A percentile compares a stretch with the other conserved stretches of the same genome.
Conservation (phyloP, 352 stramenopile species). For the Pythium aquatile region DNA sequence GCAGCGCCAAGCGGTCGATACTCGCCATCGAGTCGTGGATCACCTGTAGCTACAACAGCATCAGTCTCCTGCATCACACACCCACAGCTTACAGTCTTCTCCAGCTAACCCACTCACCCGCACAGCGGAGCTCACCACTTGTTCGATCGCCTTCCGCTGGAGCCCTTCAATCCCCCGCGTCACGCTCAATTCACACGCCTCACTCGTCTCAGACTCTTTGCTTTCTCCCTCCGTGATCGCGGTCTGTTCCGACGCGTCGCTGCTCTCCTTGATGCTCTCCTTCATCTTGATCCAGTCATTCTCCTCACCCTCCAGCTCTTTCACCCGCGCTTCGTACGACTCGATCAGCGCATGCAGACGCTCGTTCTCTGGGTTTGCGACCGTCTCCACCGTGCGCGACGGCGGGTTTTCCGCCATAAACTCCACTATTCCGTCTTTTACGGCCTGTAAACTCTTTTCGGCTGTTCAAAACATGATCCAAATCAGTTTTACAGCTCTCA, state of each 20-base stretch:
- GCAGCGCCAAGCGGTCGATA: constrained; percentile 59
- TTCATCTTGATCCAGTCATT: constrained; percentile 52
- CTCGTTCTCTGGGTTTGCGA: constrained; percentile 61
- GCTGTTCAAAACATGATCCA: constrained; percentile 22
- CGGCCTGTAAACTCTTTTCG: constrained; percentile 59
- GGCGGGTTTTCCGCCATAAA: constrained; percentile 57
- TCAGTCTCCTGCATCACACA: background rate
- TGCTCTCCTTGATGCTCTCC: constrained; percentile 23
- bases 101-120: constrained; percentile 8
- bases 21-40: constrained; percentile 64
- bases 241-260: constrained; percentile 12
- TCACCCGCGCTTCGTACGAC: constrained; percentile 20
- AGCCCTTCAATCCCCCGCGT: constrained; percentile 44
- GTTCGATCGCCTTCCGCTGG: constrained; percentile 40
- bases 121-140: constrained; percentile 17
- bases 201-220: constrained; percentile 4
- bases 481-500: background rate
- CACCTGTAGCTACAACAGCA: constrained; percentile 39
- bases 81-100: background rate
- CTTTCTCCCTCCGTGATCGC: constrained; percentile 3
- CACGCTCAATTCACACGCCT: constrained; percentile 30
- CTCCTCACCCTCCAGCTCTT: constrained; percentile 45
- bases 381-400: constrained; percentile 49
- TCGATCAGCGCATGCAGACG: constrained; percentile 45
- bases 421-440: constrained; percentile 59